These are phyloP conservation scores for Teratosphaeria pseudoeucalypti DNA, from an alignment of 2,329 filamentous ascomycete species.

Conservation along the genomic window DNA sequence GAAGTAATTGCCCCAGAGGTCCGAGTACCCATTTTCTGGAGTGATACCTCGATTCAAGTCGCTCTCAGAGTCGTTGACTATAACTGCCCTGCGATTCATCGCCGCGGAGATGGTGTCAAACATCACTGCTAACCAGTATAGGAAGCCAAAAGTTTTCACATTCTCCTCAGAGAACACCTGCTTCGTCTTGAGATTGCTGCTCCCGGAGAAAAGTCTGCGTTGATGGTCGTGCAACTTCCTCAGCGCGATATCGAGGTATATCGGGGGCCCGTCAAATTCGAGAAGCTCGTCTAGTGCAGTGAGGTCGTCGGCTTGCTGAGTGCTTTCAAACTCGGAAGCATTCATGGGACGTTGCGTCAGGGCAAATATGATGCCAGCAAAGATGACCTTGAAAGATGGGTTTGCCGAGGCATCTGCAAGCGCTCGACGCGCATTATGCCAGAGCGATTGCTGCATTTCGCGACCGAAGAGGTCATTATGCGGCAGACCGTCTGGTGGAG, in stretches of 20 bases:
- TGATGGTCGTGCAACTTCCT: constrained; percentile 10
- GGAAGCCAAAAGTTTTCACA: constrained; percentile 8
- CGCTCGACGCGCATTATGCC: constrained; percentile 10
- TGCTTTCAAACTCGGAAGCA: constrained; percentile 1
- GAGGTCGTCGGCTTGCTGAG: not conserved
- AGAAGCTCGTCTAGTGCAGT: constrained; percentile 6
- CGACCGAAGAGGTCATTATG: constrained; percentile 7
- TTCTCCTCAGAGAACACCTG: constrained; percentile 5
- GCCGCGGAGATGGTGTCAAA: constrained; percentile 12
- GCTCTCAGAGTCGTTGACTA: constrained; percentile 8
- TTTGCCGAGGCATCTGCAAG: constrained; percentile 7
- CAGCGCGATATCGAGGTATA: constrained; percentile 7
- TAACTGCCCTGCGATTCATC: constrained; percentile 8
- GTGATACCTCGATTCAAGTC: not conserved
- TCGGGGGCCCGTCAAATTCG: constrained; percentile 8
- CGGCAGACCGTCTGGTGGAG: not conserved
- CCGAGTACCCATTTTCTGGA: not conserved
- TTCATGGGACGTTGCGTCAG: constrained; percentile 10
- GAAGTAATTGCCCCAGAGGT: constrained; percentile 11
- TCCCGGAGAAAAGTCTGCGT: constrained; percentile 1
- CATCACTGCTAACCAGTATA: constrained; percentile 14
- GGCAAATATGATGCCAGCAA: constrained; percentile 11
- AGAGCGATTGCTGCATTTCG: constrained; percentile 8
- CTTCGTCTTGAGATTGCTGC: not conserved
- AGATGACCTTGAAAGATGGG: constrained; percentile 10